Evolutionary conservation across 768 basidiomycete genomes (phyloP), one percentile per base, ranked within the genome.

Genomic region (Termitomyces sp.): DNA sequence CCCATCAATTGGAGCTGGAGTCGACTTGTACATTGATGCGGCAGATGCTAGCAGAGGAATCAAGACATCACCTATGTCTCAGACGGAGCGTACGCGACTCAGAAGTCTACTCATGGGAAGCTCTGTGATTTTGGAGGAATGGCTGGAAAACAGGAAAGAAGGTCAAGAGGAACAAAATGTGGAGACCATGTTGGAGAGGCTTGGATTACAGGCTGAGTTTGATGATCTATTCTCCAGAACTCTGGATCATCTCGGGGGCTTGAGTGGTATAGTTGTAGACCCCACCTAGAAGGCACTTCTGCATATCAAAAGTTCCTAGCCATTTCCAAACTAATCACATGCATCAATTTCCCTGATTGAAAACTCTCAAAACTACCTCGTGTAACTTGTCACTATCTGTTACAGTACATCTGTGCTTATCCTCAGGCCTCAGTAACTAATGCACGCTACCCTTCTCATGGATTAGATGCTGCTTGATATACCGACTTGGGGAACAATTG

Each of bases 21-120:
- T 61, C 1, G 80, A 76, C 23, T 61, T 81, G 17, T 62, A 68
- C 3, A 62, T 70, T 3, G 74, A 78, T n/a, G 70, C 70, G 15
- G 71, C 68, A 28, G 70, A 67, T 44, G 69, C 68, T 30, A 60
- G 69, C 5, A 58, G 59, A 0, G 67, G 66, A 45, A 63, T 73
- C 17, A 75, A 69, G 54, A 75, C 80, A 23, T 71, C 81, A 4
- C 78, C 80, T 2, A 67, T 83, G 46, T 88, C 73, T 55, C 85
- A 86, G 63, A 92, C 90, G 5, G 90, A 91, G 60, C 70, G 82
- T 33, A 85, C 86, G 12, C 75, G 89, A n/a, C 67, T 91, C 26
- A 73, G 80, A 41, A 90, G 89, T 61, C 63, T 91, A 48, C 73
- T 91, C 31, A 70, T 88, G 3, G 73, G 76, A 0, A 86, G 85